phyloP scores from a whole-genome alignment of 306 rosid species.

The Rosa chinensis region DNA sequence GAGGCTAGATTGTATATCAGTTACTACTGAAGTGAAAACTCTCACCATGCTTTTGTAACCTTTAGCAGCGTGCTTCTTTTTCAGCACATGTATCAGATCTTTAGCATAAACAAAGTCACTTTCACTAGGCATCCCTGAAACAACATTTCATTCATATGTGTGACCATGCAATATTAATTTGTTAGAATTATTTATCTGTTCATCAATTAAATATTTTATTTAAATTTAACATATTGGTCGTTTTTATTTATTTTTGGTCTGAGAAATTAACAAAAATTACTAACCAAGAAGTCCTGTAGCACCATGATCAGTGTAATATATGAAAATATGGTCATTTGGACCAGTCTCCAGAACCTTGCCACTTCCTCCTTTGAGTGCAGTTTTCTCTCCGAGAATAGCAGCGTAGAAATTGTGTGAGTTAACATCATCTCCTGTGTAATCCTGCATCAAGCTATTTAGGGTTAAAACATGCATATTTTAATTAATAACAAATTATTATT shows the following conservation, averaged over 20 bases:
- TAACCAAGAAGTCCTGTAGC: constrained; percentile 40
- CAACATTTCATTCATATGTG: neutral
- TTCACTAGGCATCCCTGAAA: constrained; percentile 45
- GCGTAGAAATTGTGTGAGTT: constrained; percentile 43
- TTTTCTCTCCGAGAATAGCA: constrained; percentile 55
- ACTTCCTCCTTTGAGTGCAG: constrained; percentile 57
- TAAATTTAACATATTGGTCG: neutral
- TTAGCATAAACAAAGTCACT: constrained; percentile 15
- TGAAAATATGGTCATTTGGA: constrained; percentile 55
- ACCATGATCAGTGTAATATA: constrained; percentile 66
- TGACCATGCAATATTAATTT: neutral
- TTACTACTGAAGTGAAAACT: neutral
- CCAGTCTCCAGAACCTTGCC: constrained; percentile 65
- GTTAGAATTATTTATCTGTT: neutral
- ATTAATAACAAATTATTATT: neutral
- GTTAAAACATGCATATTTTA: neutral
- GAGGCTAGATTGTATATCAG: neutral
- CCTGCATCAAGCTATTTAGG: constrained; percentile 4
- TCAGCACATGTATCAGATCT: constrained; percentile 43
- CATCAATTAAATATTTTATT: neutral
- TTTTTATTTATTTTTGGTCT: neutral
- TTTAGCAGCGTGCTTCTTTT: constrained; percentile 49
- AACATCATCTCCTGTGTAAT: constrained; percentile 41
- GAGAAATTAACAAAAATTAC: constrained; percentile 8
- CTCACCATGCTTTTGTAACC: constrained; percentile 52